A percentile compares a stretch with the other conserved stretches of the same genome.
Conservation (phyloP, 1,284 basidiomycete species). For the Pterula multifida region DNA sequence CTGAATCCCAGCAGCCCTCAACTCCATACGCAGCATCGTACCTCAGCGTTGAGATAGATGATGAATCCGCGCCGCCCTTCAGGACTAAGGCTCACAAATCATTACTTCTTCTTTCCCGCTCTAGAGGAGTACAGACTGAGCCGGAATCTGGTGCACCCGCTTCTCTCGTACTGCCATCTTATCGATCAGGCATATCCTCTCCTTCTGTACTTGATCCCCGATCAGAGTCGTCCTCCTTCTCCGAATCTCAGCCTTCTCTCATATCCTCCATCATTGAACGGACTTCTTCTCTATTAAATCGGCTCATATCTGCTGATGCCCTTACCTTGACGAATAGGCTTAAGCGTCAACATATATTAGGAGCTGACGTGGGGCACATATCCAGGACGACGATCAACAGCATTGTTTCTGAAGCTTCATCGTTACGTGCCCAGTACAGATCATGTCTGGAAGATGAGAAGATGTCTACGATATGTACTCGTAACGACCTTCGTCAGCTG, state of each 20-base stretch:
- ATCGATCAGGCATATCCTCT: constrained; percentile 29
- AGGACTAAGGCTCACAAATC: constrained; percentile 22
- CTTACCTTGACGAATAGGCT: constrained; percentile 81
- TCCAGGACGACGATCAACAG: constrained; percentile 74
- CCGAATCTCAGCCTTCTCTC: constrained; percentile 37
- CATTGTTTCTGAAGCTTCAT: constrained; percentile 62
- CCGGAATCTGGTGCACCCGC: constrained; percentile 16
- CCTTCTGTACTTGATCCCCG: constrained; percentile 40
- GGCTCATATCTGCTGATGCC: constrained; percentile 76
- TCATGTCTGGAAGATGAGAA: constrained; percentile 59
- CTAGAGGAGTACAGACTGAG: constrained; percentile 71
- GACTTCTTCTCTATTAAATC: constrained; percentile 50
- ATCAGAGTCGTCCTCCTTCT: constrained; percentile 58
- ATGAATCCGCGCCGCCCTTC: constrained; percentile 19
- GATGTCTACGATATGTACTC: constrained; percentile 48
- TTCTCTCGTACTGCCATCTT: constrained; percentile 24
- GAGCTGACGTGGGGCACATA: constrained; percentile 79
- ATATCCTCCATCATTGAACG: constrained; percentile 64
- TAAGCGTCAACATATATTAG: constrained; percentile 82
- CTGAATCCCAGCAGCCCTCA: neutral
- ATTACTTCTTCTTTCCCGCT: constrained; percentile 49
- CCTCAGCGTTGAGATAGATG: constrained; percentile 36
- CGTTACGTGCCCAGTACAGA: constrained; percentile 71
- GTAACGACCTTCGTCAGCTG: constrained; percentile 75
- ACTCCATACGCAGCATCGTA: constrained; percentile 21